Evolutionary conservation across 2,329 filamentous ascomycete genomes (phyloP), one percentile per base, ranked within the genome.

Genomic region (Pseudogymnoascus destructans): DNA sequence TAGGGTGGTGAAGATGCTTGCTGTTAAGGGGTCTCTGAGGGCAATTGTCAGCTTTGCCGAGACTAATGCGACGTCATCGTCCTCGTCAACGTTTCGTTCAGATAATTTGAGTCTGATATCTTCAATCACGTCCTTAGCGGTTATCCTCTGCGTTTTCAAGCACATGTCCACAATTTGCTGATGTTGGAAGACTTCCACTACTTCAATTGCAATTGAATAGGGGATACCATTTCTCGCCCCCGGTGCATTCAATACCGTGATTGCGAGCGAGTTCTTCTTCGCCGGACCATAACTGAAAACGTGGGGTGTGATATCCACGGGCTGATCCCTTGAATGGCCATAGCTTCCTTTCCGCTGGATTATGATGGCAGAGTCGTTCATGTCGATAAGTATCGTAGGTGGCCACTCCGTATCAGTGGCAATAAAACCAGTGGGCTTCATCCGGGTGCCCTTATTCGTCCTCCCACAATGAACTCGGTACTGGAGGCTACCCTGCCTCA

Each of bases 151-250:
- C 64, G 64, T 9, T 63, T 65, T 35, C 65, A 65, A 30, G 77
- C 71, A 66, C 58, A 73, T 67, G 6, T 72, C 65, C 2, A 79
- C 65, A 13, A 80, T 67, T 21, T 70, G 65, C 7, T 71, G 68
- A 60, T 79, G 75, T 58, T 64, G 62, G n/a, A 76, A 70, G 3
- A 85, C 76, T 59, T 80, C 77, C 13, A 95, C 70, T 1, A 82
- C 67, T 67, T 95, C 91, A 10, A 95, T 75, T 0, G 82, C 89
- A 9, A 90, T 65, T 27, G 80, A 78, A 64, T 81, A 87, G n/a
- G 73, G 71, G 30, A 66, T 68, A 19, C 65, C 61, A 57, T 66
- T 64, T 65, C 32, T 65, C 65, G 62, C 76, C 71, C 25, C 69
- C 60, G 40, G 66, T 57, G 64, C 66, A 5, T 17, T 15, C 2